Evolutionary conservation across 805 yeast genomes (phyloP).

Genomic region (Pichia pseudocactophila): DNA sequence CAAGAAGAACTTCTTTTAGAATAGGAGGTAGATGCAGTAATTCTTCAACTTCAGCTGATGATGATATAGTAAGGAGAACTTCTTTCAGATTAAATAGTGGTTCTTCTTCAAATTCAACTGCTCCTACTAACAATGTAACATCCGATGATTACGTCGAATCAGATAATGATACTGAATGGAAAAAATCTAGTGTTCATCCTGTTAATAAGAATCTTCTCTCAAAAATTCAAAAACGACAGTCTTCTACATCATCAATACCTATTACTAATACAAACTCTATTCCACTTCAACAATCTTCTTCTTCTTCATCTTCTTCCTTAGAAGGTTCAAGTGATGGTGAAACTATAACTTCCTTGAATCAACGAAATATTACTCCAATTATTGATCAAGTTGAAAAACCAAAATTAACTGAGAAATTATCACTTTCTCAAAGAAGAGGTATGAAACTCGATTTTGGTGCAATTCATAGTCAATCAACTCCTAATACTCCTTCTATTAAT

Average conservation of each 20-base stretch:
- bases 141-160: no score
- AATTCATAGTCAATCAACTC: constrained; percentile 3
- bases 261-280: background rate
- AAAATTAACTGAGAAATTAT: constrained; percentile 27
- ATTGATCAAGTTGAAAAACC: background rate
- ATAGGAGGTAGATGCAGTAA: background rate
- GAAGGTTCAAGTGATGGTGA: background rate
- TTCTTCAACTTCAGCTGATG: constrained; percentile 4
- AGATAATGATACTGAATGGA: background rate
- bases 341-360: background rate
- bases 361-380: background rate
- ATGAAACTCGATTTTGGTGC: constrained; percentile 37
- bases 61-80: constrained; percentile 12
- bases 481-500: background rate
- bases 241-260: constrained; percentile 4
- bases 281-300: background rate
- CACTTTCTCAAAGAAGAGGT: constrained; percentile 47
- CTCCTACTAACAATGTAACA: constrained; percentile 6
- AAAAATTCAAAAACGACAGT: constrained; percentile 6
- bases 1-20: constrained; percentile 17
- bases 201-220: constrained; percentile 5
- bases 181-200: constrained; percentile 1
- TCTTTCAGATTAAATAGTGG: constrained; percentile 12
- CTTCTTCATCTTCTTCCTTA: no score
- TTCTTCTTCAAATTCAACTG: constrained; percentile 2